Evolutionary conservation across 306 rosid genomes (phyloP), one percentile per base, ranked within the genome.

Genomic region (Vigna radiata): DNA sequence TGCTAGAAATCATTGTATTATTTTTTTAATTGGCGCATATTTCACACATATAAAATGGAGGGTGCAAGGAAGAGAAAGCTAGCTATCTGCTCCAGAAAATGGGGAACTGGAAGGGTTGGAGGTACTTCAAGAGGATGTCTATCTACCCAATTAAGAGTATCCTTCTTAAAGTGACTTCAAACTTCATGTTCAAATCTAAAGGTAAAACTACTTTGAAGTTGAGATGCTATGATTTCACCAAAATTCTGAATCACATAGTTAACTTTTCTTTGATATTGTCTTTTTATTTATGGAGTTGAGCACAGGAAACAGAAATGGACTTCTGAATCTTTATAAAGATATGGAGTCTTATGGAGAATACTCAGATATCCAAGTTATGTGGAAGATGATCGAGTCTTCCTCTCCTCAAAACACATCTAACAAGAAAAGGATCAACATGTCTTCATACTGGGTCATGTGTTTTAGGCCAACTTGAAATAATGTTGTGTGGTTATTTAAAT

Each of bases 361-460:
- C 80, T 84, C 43, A 83, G 98, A 94, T 81, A 92, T 92, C 63
- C 85, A 75, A 78, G 93, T 92, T 54, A 94, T 94, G 98, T 94
- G 97, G 98, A 85, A 86, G 86, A 92, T 95, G 69, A 81, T 95
- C 75, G 96, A 95, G 50, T 89, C 93, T 78, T 88, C 87, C 70
- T 77, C 82, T 72, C 61, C 88, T 70, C 89, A 76, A 66, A 60
- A 59, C 61, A 77, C 60, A 33, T 53, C 58, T 63, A 77, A 33
- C 73, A 84, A 46, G 66, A 74, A 50, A 25, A 75, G 56, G 36
- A 76, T 39, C 39, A 81, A 64, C 17, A 73, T 74, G 16, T 73
- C 84, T 69, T 70, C 86, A 7, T 56, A 60, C 49, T 83, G 88
- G 86, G 60, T 76, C 63, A 65, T 82, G 41, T 84, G 89, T 78